Evolutionary conservation across 345 rosid species (phyloP).

Genomic region (Raphanus sativus): DNA sequence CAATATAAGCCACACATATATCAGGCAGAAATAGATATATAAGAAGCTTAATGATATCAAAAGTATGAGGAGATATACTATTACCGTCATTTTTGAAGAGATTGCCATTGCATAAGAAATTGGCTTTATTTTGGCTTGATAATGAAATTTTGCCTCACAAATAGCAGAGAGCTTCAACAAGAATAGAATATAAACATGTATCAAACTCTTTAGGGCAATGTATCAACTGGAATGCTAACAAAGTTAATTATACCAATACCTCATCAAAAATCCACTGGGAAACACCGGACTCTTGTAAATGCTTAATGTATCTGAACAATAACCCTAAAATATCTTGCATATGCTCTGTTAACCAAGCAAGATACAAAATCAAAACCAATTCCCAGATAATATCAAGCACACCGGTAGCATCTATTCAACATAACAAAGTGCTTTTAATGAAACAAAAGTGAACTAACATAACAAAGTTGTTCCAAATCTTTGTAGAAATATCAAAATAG

Average conservation of each 20-base stretch:
- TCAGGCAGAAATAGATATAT: not conserved
- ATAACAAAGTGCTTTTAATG: no score
- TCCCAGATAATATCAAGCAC: conserved; percentile 1
- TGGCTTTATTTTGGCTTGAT: conserved; percentile 73
- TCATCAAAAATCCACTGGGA: conserved; percentile 91
- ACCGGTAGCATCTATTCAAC: not conserved
- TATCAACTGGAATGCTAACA: not conserved
- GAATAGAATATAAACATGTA: conserved; percentile 4
- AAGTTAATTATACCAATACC: conserved; percentile 47
- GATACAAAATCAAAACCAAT: not conserved
- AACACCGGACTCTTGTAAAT: conserved; percentile 70
- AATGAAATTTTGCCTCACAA: conserved; percentile 75
- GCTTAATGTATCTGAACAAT: conserved; percentile 66
- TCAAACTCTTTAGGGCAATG: conserved; percentile 29
- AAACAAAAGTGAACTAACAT: no score
- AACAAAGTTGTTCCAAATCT: conserved; percentile 1
- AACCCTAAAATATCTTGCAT: conserved; percentile 76
- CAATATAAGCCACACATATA: not conserved
- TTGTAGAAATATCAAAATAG: not conserved
- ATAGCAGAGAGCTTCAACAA: conserved; percentile 78
- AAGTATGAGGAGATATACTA: not conserved
- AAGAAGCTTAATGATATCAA: not conserved
- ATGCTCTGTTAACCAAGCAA: conserved; percentile 55
- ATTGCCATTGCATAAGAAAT: conserved; percentile 49
- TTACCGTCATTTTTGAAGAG: conserved; percentile 65